Evolutionary conservation across 2,329 filamentous ascomycete genomes (phyloP).

Genomic region (Chrysoporthe puriensis): DNA sequence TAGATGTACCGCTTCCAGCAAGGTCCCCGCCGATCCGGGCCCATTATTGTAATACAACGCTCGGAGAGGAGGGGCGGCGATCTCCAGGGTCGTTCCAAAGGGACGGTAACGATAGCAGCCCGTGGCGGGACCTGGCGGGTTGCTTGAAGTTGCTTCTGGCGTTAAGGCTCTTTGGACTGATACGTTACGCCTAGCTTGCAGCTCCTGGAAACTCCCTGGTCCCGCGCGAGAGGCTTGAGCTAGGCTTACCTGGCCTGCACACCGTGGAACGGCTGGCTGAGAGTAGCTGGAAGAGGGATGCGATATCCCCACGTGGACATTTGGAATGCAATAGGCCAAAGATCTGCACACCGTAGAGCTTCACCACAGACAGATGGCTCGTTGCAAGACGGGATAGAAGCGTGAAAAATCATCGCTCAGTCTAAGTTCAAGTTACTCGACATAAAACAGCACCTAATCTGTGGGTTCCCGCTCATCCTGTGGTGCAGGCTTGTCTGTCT

Average conservation of each 20-base stretch:
- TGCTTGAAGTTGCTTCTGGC: conserved; percentile 7
- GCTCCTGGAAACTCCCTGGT: not conserved
- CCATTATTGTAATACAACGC: not conserved
- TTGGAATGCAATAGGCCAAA: conserved; percentile 1
- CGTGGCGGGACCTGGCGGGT: not conserved
- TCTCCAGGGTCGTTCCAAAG: not conserved
- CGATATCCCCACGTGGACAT: not conserved
- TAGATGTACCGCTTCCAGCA: not conserved
- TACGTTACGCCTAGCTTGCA: not conserved
- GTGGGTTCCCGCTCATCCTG: not conserved
- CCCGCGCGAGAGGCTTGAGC: conserved; percentile 10
- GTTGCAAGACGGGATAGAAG: not conserved
- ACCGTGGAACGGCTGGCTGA: conserved; percentile 14
- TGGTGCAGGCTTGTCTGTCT: not conserved
- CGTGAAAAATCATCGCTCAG: not conserved
- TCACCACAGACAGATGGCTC: not conserved
- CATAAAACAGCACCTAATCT: not conserved
- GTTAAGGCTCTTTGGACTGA: not conserved
- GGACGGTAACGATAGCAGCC: not conserved
- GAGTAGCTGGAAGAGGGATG: not conserved
- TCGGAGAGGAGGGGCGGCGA: not conserved
- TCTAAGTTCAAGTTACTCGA: not conserved
- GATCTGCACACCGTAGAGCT: not conserved
- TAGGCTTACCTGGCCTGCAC: not conserved
- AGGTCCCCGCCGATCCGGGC: not conserved